Evolutionary conservation across 345 rosid genomes (phyloP).

Genomic region (Corymbia maculata): DNA sequence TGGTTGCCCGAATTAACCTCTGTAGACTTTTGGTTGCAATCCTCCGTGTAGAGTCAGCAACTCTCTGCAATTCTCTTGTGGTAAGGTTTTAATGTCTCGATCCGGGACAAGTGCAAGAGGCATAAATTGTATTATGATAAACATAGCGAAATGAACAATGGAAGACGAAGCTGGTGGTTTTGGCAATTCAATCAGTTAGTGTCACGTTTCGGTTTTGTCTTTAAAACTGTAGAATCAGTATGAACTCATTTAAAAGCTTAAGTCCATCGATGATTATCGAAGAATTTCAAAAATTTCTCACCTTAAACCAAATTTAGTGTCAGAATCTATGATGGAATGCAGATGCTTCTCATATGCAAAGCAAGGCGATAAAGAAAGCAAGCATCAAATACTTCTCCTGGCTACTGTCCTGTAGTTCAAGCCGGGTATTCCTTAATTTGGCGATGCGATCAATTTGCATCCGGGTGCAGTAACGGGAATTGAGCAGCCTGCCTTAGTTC

Average conservation of each 20-base stretch:
- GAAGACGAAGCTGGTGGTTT: not conserved
- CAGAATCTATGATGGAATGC: not conserved
- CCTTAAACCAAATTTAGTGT: not conserved
- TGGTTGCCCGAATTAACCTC: too few species aligned
- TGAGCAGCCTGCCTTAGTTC: not conserved
- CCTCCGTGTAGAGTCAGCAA: not conserved
- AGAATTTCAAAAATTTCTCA: not conserved
- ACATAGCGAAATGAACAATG: not conserved
- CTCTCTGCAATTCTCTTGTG: not conserved
- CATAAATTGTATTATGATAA: not conserved
- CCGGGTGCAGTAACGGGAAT: not conserved
- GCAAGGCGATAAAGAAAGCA: not conserved
- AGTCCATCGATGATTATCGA: not conserved
- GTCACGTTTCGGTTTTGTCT: not conserved
- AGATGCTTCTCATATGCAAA: not conserved
- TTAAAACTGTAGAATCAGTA: not conserved
- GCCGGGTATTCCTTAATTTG: too few species aligned
- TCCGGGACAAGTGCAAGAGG: accelerated
- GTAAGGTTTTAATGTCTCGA: not conserved
- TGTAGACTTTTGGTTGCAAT: not conserved
- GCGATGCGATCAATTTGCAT: not conserved
- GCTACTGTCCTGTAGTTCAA: not conserved
- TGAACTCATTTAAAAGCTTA: not conserved
- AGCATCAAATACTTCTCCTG: not conserved
- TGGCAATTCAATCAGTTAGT: not conserved